A percentile compares a stretch with the other conserved stretches of the same genome.
Conservation (phyloP, 257 asterid genomes). For the Lithospermum erythrorhizon region DNA sequence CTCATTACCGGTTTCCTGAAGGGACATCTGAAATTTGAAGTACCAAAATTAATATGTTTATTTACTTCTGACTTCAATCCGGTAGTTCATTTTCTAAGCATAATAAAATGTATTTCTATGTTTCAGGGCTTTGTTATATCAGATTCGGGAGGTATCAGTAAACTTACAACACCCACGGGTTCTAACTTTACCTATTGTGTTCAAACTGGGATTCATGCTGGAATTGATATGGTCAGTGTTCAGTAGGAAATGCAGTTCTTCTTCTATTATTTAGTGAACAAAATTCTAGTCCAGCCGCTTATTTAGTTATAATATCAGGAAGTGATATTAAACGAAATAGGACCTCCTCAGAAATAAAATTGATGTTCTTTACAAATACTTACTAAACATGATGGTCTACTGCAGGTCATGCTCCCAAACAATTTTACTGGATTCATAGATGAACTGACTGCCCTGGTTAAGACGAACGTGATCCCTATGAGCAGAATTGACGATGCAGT, state of each 20-base stretch:
- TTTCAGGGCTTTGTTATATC: constrained; percentile 25
- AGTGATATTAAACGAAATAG: neutral
- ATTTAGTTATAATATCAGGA: neutral
- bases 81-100: neutral
- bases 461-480: constrained; percentile 25
- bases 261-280: neutral
- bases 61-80: neutral
- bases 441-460: constrained; percentile 22
- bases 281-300: neutral
- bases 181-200: constrained; percentile 22
- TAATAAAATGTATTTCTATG: neutral
- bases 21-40: constrained; percentile 50
- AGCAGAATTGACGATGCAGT: constrained; percentile 44
- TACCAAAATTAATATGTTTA: constrained; percentile 4
- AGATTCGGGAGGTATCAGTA: constrained; percentile 19
- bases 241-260: neutral
- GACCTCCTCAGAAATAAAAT: neutral
- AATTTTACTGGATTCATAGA: constrained; percentile 24
- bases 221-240: constrained; percentile 23
- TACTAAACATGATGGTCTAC: constrained; percentile 1
- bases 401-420: constrained; percentile 35
- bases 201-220: constrained; percentile 19
- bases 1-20: constrained; percentile 59
- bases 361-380: neutral
- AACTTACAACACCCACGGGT: constrained; percentile 15